Conservation (phyloP, 139 green algal genomes). For the Trebouxia sp. region DNA sequence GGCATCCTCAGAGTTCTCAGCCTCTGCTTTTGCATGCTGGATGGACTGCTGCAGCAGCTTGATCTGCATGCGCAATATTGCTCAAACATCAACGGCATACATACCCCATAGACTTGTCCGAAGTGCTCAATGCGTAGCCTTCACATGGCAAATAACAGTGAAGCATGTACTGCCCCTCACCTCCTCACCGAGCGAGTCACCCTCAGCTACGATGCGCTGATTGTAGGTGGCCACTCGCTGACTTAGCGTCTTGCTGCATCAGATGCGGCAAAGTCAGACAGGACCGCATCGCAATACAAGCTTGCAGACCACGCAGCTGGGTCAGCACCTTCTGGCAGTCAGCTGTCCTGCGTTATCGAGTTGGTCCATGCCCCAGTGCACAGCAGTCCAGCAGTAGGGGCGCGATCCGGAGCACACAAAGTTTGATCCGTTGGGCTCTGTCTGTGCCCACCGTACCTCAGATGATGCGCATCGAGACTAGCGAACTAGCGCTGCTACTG, state of each 20-base stretch:
- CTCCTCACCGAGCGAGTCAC: slow-evolving; percentile 73
- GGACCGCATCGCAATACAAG: not conserved
- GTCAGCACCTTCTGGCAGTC: not conserved
- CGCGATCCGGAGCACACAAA: not conserved
- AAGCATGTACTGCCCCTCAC: no score
- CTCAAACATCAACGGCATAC: not conserved
- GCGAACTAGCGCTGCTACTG: no score
- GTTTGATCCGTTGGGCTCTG: no score
- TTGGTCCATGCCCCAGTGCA: not conserved
- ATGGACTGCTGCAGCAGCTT: slow-evolving; percentile 60
- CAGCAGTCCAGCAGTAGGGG: not conserved
- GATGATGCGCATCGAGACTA: no score
- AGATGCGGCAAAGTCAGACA: not conserved
- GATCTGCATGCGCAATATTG: slow-evolving; percentile 39
- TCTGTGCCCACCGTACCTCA: no score
- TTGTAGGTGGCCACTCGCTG: slow-evolving; percentile 59
- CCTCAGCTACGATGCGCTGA: slow-evolving; percentile 64
- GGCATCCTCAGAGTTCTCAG: slow-evolving; percentile 22
- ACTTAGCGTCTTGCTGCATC: slow-evolving; percentile 63
- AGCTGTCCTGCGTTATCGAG: slow-evolving; percentile 29
- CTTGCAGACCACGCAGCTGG: not conserved
- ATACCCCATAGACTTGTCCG: no score
- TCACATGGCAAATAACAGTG: no score
- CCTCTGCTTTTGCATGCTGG: slow-evolving; percentile 32
- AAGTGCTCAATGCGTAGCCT: not conserved